Percentiles rank a stretch among this genome's conserved stretches.
Conservation (phyloP, 306 rosid species). For the Prosopis cineraria region DNA sequence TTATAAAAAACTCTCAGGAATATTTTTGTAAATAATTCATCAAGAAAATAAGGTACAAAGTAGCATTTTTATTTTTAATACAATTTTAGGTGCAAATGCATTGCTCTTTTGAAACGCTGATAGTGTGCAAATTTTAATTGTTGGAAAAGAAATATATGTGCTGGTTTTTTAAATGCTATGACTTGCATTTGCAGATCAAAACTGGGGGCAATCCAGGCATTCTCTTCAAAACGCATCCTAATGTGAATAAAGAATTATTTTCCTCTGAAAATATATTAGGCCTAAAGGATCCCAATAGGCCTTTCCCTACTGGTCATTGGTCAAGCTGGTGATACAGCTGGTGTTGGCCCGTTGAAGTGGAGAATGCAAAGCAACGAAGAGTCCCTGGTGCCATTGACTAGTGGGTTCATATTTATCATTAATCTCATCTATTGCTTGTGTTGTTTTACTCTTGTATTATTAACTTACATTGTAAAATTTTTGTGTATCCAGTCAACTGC, state of each 20-base stretch:
- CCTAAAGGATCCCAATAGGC: constrained; percentile 79
- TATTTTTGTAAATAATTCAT: too few relatives aligned
- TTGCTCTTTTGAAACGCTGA: not conserved
- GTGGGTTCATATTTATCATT: too few relatives aligned
- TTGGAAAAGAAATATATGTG: not conserved
- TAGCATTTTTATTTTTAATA: not conserved
- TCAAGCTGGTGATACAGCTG: constrained; percentile 76
- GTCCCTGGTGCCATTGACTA: too few relatives aligned
- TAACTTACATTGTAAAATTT: too few relatives aligned
- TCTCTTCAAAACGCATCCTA: too few relatives aligned
- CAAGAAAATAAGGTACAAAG: not conserved
- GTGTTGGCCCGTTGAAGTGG: constrained; percentile 88
- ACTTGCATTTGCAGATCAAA: constrained; percentile 61
- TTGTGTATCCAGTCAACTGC: too few relatives aligned
- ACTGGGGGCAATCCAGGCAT: too few relatives aligned
- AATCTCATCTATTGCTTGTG: too few relatives aligned
- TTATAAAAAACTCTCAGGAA: too few relatives aligned
- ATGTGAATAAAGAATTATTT: too few relatives aligned
- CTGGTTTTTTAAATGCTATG: constrained; percentile 13
- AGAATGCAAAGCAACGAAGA: constrained; percentile 90
- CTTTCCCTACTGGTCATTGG: constrained; percentile 93
- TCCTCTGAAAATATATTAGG: constrained; percentile 67
- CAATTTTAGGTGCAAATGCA: constrained; percentile 3
- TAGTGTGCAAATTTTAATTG: constrained; percentile 28
- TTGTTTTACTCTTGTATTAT: too few relatives aligned